These are phyloP conservation scores for Anastatica hierochuntica DNA, from an alignment of 345 rosid species.

Conservation along the genomic window DNA sequence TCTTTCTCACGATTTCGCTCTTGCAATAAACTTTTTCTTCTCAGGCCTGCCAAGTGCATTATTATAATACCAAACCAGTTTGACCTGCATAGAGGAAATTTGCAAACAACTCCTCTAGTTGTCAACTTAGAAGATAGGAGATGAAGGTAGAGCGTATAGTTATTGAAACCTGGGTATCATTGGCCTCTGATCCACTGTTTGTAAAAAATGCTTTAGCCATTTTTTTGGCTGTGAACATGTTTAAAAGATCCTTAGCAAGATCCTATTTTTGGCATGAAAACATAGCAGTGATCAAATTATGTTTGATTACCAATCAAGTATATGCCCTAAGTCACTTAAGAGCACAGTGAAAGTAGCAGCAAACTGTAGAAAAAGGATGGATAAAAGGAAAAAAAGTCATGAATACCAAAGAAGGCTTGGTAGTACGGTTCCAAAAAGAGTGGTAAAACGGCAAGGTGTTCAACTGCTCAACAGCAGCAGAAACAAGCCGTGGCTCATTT, in stretches of 20 bases:
- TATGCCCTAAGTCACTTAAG: background rate
- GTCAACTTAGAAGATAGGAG: background rate
- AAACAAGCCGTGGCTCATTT: constrained; percentile 76
- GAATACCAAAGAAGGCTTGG: constrained; percentile 85
- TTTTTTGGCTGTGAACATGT: constrained; percentile 65
- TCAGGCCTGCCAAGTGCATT: constrained; percentile 82
- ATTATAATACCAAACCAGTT: constrained; percentile 84
- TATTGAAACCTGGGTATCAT: constrained; percentile 73
- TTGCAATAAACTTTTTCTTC: constrained; percentile 79
- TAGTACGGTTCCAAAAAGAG: constrained; percentile 96
- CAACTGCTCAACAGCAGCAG: constrained; percentile 70
- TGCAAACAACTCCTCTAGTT: background rate
- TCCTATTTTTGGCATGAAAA: constrained; percentile 45
- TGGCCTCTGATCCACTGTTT: constrained; percentile 97
- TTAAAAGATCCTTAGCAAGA: constrained; percentile 86
- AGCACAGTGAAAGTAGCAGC: background rate
- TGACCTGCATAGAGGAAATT: constrained; percentile 41
- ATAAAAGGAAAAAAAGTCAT: background rate
- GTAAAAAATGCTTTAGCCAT: constrained; percentile 91
- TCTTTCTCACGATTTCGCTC: constrained; percentile 44
- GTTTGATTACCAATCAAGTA: background rate
- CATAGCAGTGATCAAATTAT: constrained; percentile 5
- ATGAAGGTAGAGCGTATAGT: background rate
- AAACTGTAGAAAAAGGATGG: background rate
- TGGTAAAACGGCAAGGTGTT: constrained; percentile 86